phyloP scores from a whole-genome alignment of 148 eudicot species.

The Bassia scoparia region DNA sequence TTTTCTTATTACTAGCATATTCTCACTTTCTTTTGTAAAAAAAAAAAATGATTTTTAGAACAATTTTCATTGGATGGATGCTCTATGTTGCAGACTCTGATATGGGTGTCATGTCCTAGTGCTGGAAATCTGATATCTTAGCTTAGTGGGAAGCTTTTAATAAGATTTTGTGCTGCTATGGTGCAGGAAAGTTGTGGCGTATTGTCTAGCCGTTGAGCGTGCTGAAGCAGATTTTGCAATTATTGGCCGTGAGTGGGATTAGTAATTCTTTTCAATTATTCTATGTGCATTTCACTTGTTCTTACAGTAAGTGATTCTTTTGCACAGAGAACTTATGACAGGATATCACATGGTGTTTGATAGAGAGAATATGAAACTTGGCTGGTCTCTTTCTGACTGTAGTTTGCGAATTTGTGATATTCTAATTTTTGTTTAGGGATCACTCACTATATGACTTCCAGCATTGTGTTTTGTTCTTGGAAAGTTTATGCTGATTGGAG shows the following conservation, averaged over 20 bases:
- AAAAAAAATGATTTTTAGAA: too few relatives aligned
- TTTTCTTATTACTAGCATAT: too few relatives aligned
- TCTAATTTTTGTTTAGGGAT: too few relatives aligned
- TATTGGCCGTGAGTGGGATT: conserved; percentile 75
- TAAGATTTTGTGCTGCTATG: conserved; percentile 8
- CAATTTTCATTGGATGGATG: too few relatives aligned
- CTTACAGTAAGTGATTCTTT: background rate
- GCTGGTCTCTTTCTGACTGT: conserved; percentile 91
- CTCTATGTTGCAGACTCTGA: too few relatives aligned
- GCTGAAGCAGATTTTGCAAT: conserved; percentile 46
- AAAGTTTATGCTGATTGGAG: too few relatives aligned
- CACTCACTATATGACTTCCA: too few relatives aligned
- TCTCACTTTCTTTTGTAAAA: too few relatives aligned
- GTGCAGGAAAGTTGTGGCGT: conserved; percentile 62
- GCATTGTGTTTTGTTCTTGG: background rate
- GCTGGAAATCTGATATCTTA: conserved; percentile 1
- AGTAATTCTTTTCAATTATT: background rate
- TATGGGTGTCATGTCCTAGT: too few relatives aligned
- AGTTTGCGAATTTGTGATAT: conserved; percentile 26
- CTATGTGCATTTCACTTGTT: background rate
- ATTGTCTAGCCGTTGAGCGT: conserved; percentile 73
- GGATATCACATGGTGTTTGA: conserved; percentile 92
- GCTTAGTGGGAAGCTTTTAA: background rate
- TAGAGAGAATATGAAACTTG: conserved; percentile 76
- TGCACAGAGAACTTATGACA: conserved; percentile 86